Base-by-base conservation (phyloP, 257 asterid genomes). In the Salvia splendens region DNA sequence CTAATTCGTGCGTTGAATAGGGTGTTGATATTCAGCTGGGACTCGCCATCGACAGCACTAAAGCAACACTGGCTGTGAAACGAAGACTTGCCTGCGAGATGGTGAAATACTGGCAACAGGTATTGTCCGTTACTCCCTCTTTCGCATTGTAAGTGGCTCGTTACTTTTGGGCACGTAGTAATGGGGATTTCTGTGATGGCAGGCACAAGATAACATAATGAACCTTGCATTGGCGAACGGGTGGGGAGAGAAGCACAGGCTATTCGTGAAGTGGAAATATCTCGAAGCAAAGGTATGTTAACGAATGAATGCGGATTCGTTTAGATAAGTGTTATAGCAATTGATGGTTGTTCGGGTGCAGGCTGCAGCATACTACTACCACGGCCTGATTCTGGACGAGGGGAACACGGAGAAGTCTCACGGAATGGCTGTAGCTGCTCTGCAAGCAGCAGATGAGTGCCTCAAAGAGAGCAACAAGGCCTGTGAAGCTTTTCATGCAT, bases 11-110 rank as follows among this genome's bases (percentile, higher is more conserved):
- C 68, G 16, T 54, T 66, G 71, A 68, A 71, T 78, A 94, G 99
- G 97, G 96, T n/a, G 97, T 91, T 70, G 99, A 94, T 73, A 90
- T 91, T 77, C 99, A 94, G 81, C 96, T 94, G 24, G 99, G 99
- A 67, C 95, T 88, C 72, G 99, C 99, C 75, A 91, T 94, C 45
- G 97, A 94, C 78, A 94, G 99, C 80, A 72, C 95, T 12, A 94
- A 94, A 80, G 99, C 99, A 65, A 94, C 99, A n/a, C 79, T 91
- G 38, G 99, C 99, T 38, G 99, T 94, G 43, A 94, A 93, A 83
- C 80, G 99, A 74, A 88, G 99, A 76, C 96, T 94, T 75, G 95
- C 99, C 32, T 91, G 97, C 73, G 99, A 94, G 91, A 94, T 94
- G 97, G 97, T 94, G 33, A 94, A 94, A 82, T 94, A 85, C 74